Percentiles rank a stretch among this genome's conserved stretches.
phyloP scores from a whole-genome alignment of 495 filamentous ascomycete species.

The Venustampulla echinocandica region DNA sequence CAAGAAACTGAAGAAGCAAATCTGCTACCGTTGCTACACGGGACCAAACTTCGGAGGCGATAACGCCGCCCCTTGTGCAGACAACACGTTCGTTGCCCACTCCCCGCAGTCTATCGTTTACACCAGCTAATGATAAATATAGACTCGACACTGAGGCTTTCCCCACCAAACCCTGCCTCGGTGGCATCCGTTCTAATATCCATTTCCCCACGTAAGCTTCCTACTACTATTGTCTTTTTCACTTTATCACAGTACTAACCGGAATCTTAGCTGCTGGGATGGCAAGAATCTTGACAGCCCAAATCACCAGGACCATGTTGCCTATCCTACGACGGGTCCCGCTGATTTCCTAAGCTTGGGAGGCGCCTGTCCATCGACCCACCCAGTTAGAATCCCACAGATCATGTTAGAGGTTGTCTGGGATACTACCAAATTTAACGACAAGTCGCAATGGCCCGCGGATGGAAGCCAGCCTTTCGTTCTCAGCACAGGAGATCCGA shows the following conservation, averaged over 20 bases:
- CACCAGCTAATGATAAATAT: background rate
- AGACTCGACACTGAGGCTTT: conserved; percentile 41
- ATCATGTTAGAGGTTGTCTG: conserved; percentile 49
- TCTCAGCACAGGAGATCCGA: conserved; percentile 30
- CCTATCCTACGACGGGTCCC: conserved; percentile 41
- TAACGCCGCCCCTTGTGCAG: conserved; percentile 34
- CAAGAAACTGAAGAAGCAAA: conserved; percentile 19
- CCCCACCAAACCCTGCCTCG: conserved; percentile 43
- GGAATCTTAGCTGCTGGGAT: conserved; percentile 74
- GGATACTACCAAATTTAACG: conserved; percentile 38
- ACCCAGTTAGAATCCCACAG: conserved; percentile 47
- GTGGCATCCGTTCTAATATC: conserved; percentile 63
- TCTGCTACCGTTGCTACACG: conserved; percentile 42
- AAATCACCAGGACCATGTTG: conserved; percentile 47
- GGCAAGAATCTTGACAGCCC: conserved; percentile 51
- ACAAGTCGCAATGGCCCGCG: conserved; percentile 43
- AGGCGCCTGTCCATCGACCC: conserved; percentile 37
- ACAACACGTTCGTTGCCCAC: conserved; percentile 28
- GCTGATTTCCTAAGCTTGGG: conserved; percentile 52
- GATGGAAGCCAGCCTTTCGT: conserved; percentile 42
- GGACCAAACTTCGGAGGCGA: conserved; percentile 42
- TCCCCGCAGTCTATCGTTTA: background rate
- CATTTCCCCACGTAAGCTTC: conserved; percentile 61
- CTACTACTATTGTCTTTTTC: background rate
- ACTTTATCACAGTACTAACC: background rate